Evolutionary conservation across 2,329 filamentous ascomycete species (phyloP), one percentile per base, ranked within the genome.

Genomic region (Biscogniauxia sp.): DNA sequence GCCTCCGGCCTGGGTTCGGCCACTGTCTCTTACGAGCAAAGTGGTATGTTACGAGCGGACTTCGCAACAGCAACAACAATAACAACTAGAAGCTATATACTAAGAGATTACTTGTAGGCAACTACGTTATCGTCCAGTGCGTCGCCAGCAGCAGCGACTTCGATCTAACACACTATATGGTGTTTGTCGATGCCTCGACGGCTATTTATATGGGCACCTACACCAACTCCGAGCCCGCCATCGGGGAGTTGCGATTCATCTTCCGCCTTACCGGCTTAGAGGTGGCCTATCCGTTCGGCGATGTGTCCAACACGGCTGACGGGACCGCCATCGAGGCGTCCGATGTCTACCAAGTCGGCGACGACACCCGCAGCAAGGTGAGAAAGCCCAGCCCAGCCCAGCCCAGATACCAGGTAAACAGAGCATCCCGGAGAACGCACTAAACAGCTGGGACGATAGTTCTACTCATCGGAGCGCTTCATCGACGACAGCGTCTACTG

Each of bases 401-500:
- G n/a, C 51, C 51, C 17, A 45, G 17, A n/a, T n/a, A n/a, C 17
- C 11, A 17, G 7, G 11, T 45, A 45, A 6, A 17, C 6, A n/a
- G n/a, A n/a, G n/a, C n/a, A 26, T 13, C 19, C 20, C 6, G 2
- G 26, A 9, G 23, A 49, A 13, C 26, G 8, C 2, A 45, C 56
- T 64, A 45, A 64, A 5, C 37, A 37, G 8, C 15, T 4, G 19
- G 6, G 23, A n/a, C n/a, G n/a, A 20, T n/a, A 66, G 72, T 87
- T 87, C 75, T 88, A 85, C 71, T 85, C 82, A 0, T 83, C 81
- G 26, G 77, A 87, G 60, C 79, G 84, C 20, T 87, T 87, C 69
- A 86, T 88, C 61, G 85, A 87, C 59, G 82, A 88, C 64, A 72
- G 78, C 19, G 77, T 83, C 23, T 84, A 87, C 68, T 86, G 84